A percentile compares a stretch with the other conserved stretches of the same genome.
These are phyloP conservation scores for Piper longum DNA, from an alignment of 164 flowering plant species.

Conservation along the genomic window DNA sequence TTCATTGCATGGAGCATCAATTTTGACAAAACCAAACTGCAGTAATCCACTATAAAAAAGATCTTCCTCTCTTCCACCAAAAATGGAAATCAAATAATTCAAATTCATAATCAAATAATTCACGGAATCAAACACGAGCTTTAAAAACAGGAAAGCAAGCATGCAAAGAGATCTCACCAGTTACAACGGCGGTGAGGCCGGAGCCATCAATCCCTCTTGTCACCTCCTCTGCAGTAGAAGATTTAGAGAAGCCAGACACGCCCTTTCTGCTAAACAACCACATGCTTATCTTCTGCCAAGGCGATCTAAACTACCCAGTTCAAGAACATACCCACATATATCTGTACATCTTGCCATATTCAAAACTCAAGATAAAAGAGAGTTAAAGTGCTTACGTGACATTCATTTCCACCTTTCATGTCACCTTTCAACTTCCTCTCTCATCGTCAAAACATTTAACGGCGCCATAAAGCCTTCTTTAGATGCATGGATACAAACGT, in stretches of 20 bases:
- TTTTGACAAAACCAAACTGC: neutral
- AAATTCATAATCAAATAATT: neutral
- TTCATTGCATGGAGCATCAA: neutral
- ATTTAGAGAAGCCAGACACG: constrained; percentile 53
- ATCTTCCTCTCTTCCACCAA: neutral
- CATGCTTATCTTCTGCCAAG: constrained; percentile 15
- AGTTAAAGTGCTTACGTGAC: no score
- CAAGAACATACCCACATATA: neutral
- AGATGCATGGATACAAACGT: no score
- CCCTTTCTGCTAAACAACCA: constrained; percentile 45
- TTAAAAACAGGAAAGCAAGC: neutral
- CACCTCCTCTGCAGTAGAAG: constrained; percentile 62
- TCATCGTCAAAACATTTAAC: no score
- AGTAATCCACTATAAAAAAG: neutral
- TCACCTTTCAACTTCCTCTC: no score
- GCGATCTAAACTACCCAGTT: neutral
- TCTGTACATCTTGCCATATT: no score
- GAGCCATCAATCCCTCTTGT: constrained; percentile 61
- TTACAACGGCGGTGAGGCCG: constrained; percentile 64
- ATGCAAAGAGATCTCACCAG: constrained; percentile 25
- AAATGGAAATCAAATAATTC: neutral
- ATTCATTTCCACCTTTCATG: no score
- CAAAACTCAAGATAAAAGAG: no score
- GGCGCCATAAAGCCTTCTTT: no score
- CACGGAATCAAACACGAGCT: neutral